phyloP scores from a whole-genome alignment of 1,139 yeast genomes.

The Groenewaldozyma sp. region DNA sequence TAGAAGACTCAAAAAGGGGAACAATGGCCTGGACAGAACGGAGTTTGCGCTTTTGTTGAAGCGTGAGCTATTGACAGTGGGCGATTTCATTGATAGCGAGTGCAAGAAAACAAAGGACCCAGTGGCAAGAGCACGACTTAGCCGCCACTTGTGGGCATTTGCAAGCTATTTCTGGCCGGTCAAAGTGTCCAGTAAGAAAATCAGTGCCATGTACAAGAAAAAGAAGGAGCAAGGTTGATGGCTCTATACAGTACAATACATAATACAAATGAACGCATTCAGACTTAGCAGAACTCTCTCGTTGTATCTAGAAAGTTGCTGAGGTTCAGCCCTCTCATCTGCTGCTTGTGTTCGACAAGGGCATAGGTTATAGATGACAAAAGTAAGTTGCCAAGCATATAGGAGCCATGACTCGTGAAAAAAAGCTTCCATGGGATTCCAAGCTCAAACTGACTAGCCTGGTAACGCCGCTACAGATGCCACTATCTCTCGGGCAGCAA shows the following conservation, averaged over 20 bases:
- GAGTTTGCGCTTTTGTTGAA: slow-evolving; percentile 77
- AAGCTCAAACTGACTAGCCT: no score
- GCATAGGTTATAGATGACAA: no score
- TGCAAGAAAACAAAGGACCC: slow-evolving; percentile 16
- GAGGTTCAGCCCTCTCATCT: no score
- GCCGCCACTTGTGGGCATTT: slow-evolving; percentile 81
- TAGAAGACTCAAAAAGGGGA: slow-evolving; percentile 66
- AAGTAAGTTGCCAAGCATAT: no score
- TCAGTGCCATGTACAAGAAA: slow-evolving; percentile 78
- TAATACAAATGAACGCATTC: no score
- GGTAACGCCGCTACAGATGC: no score
- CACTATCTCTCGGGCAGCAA: no score
- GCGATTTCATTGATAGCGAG: slow-evolving; percentile 51
- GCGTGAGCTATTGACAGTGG: slow-evolving; percentile 68
- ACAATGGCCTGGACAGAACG: slow-evolving; percentile 69
- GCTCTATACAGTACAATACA: neutral
- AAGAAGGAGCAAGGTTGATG: slow-evolving; percentile 15
- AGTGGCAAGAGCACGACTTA: slow-evolving; percentile 33
- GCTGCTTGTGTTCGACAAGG: no score
- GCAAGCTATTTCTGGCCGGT: slow-evolving; percentile 94
- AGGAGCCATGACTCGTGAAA: no score
- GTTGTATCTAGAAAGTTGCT: no score
- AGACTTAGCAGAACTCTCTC: no score
- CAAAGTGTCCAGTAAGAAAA: slow-evolving; percentile 62
- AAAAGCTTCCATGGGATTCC: no score